Conservation (phyloP, 2,329 filamentous ascomycete species). For the Exophiala spinifera region DNA sequence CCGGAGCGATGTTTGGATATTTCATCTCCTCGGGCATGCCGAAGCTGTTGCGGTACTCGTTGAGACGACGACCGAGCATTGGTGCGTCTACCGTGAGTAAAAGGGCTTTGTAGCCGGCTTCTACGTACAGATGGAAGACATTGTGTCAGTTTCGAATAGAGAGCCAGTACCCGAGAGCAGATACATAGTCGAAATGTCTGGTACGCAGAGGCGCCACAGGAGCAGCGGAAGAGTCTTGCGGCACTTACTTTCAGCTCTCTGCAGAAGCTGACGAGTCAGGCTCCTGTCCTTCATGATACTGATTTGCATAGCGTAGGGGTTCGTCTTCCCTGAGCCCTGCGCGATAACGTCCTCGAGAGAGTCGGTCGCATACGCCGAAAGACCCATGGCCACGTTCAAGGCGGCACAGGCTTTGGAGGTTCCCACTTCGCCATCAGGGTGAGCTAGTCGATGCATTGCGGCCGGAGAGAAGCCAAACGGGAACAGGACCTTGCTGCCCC, state of each 20-base stretch:
- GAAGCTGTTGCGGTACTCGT: slow-evolving; percentile 55
- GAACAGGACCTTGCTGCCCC: slow-evolving; percentile 45
- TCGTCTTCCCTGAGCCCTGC: slow-evolving; percentile 34
- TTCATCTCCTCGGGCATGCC: slow-evolving; percentile 25
- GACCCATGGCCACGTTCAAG: slow-evolving; percentile 45
- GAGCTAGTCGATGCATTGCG: slow-evolving; percentile 53
- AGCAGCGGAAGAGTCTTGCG: too few relatives aligned
- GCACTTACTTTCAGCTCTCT: slow-evolving; percentile 44
- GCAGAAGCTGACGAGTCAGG: slow-evolving; percentile 41
- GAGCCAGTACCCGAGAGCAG: too few relatives aligned
- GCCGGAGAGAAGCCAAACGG: slow-evolving; percentile 55
- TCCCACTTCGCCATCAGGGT: slow-evolving; percentile 52
- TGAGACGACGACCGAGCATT: slow-evolving; percentile 51
- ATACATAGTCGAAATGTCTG: too few relatives aligned
- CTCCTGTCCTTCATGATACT: slow-evolving; percentile 30
- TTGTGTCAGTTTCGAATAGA: neutral
- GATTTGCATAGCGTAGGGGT: slow-evolving; percentile 26
- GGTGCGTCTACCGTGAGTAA: slow-evolving; percentile 56
- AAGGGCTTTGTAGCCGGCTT: slow-evolving; percentile 52
- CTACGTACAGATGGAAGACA: slow-evolving; percentile 26
- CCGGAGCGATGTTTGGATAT: slow-evolving; percentile 26
- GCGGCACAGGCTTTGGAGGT: slow-evolving; percentile 48
- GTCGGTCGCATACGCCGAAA: slow-evolving; percentile 48
- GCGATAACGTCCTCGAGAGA: slow-evolving; percentile 45
- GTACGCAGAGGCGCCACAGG: too few relatives aligned